A percentile compares a stretch with the other conserved stretches of the same genome.
These are phyloP conservation scores for Aspergillus sojae DNA, from an alignment of 2,329 filamentous ascomycete species.

Conservation along the genomic window DNA sequence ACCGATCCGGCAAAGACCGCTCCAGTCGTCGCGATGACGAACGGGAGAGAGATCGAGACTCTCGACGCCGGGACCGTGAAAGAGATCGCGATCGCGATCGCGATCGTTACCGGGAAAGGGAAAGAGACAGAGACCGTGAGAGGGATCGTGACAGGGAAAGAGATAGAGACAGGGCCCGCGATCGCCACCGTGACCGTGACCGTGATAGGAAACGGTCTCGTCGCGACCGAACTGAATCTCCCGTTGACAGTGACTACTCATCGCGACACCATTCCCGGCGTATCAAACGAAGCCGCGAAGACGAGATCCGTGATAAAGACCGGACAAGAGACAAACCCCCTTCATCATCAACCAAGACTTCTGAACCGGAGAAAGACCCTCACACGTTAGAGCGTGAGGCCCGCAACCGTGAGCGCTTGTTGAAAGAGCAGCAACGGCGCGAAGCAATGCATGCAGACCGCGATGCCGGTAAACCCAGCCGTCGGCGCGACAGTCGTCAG, in stretches of 20 bases:
- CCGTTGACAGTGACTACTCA: slow-evolving; percentile 34
- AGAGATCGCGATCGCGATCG: slow-evolving; percentile 44
- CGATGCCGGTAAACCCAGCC: slow-evolving; percentile 30
- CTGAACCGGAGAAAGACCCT: slow-evolving; percentile 60
- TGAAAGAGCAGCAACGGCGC: slow-evolving; percentile 67
- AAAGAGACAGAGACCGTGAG: slow-evolving; percentile 40
- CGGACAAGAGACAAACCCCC: slow-evolving; percentile 21
- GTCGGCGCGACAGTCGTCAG: slow-evolving; percentile 38
- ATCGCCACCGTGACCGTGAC: slow-evolving; percentile 33
- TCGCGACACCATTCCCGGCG: slow-evolving; percentile 39
- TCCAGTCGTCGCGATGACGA: slow-evolving; percentile 34
- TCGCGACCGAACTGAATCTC: slow-evolving; percentile 43
- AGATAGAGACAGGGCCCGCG: slow-evolving; percentile 37
- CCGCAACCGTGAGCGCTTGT: slow-evolving; percentile 62
- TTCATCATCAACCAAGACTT: slow-evolving; percentile 18
- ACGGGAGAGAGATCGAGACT: slow-evolving; percentile 25
- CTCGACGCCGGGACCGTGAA: slow-evolving; percentile 44
- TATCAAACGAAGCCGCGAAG: slow-evolving; percentile 38
- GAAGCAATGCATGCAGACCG: slow-evolving; percentile 52
- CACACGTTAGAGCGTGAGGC: slow-evolving; percentile 74
- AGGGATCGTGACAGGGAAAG: slow-evolving; percentile 43
- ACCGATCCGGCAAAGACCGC: slow-evolving; percentile 34
- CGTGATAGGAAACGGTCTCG: slow-evolving; percentile 42
- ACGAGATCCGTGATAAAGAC: slow-evolving; percentile 28
- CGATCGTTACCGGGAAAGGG: slow-evolving; percentile 39